phyloP scores from a whole-genome alignment of 768 basidiomycete species.

The Termitomyces sp. region DNA sequence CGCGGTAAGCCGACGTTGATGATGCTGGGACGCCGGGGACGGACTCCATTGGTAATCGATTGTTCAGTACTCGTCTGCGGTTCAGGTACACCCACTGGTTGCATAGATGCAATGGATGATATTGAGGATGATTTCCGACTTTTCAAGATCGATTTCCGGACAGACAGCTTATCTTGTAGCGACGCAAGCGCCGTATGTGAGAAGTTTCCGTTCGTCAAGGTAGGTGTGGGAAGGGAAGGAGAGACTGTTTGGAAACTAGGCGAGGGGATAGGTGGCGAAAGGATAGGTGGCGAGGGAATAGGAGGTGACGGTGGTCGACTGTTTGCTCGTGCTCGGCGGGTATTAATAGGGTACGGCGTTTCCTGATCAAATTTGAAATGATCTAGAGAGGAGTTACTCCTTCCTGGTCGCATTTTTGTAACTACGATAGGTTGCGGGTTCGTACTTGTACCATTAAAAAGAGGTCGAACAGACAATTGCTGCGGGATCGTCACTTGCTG shows the following conservation, averaged over 20 bases:
- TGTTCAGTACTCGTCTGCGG: constrained; percentile 36
- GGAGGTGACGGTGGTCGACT: constrained; percentile 23
- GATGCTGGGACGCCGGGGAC: constrained; percentile 42
- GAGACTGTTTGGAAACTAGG: constrained; percentile 12
- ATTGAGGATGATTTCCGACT: constrained; percentile 51
- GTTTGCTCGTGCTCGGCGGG: constrained; percentile 22
- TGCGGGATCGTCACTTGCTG: constrained; percentile 1
- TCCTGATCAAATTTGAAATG: constrained; percentile 71
- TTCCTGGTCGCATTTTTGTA: constrained; percentile 33
- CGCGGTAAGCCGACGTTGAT: constrained; percentile 38
- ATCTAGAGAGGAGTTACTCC: constrained; percentile 30
- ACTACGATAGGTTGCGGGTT: constrained; percentile 33
- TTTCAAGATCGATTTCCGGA: constrained; percentile 71
- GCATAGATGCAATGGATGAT: constrained; percentile 21
- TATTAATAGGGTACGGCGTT: constrained; percentile 55
- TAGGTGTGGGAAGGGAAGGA: constrained; percentile 13
- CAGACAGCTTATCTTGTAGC: constrained; percentile 32
- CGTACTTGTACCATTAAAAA: constrained; percentile 11
- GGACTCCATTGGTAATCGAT: constrained; percentile 22
- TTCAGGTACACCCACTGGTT: constrained; percentile 15
- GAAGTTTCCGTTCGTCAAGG: constrained; percentile 3
- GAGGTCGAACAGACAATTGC: constrained; percentile 13
- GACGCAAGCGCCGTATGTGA: constrained; percentile 21
- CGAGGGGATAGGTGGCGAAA: constrained; percentile 27
- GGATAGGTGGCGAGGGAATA: constrained; percentile 24